Percentiles rank a stretch among this genome's conserved stretches.
Conservation (phyloP, 2,329 filamentous ascomycete genomes). For the Fusarium veterinarium region DNA sequence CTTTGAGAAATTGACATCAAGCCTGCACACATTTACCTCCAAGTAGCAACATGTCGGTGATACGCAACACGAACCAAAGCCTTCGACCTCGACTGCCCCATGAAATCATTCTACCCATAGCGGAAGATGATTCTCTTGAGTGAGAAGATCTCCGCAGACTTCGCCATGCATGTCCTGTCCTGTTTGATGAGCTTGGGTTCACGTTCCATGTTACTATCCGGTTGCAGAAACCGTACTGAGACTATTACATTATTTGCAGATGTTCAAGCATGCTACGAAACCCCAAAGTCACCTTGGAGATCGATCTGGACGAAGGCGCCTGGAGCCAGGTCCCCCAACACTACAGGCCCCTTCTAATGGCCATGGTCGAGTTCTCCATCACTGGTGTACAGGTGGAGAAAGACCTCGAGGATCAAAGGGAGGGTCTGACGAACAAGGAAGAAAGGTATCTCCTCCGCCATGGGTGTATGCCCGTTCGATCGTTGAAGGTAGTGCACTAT, state of each 20-base stretch:
- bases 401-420: neutral
- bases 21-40: neutral
- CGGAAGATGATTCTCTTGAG: neutral
- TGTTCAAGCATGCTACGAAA: neutral
- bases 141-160: neutral
- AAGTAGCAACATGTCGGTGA: neutral
- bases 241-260: neutral
- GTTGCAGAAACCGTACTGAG: neutral
- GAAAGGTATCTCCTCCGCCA: rapidly evolving
- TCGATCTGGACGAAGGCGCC: neutral
- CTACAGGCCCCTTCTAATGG: neutral
- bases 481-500: neutral
- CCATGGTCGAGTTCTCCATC: neutral
- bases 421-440: neutral
- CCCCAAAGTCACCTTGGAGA: neutral
- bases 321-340: neutral
- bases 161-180: neutral
- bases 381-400: neutral
- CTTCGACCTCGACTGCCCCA: neutral
- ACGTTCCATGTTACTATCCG: neutral
- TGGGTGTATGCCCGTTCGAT: neutral
- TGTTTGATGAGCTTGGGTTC: too few species aligned
- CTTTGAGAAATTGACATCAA: neutral
- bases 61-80: neutral
- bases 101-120: neutral